Evolutionary conservation across 2,329 filamentous ascomycete species (phyloP).

Genomic region (Hypocreales sp.): DNA sequence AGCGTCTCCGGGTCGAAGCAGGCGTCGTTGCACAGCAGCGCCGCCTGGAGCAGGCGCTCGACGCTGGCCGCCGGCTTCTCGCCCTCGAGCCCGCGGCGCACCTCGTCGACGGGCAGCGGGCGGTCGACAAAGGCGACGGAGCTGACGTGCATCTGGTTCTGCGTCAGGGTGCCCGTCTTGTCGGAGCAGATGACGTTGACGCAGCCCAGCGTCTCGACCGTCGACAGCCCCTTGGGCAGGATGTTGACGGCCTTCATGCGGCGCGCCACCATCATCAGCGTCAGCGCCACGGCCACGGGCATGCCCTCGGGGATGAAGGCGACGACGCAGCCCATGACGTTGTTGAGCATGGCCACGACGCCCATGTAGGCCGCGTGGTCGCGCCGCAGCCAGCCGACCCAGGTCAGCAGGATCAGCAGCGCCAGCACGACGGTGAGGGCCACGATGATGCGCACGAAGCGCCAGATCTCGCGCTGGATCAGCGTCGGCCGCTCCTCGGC

Average conservation of each 20-base stretch:
- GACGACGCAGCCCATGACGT: constrained; percentile 27
- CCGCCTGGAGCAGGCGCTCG: constrained; percentile 12
- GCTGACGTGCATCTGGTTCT: constrained; percentile 28
- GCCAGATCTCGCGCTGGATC: constrained; percentile 25
- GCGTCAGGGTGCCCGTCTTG: constrained; percentile 24
- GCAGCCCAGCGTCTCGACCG: constrained; percentile 25
- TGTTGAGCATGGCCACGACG: constrained; percentile 26
- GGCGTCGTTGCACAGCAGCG: constrained; percentile 25
- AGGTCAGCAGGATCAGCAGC: constrained; percentile 26
- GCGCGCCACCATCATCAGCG: constrained; percentile 24
- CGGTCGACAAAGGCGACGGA: constrained; percentile 20
- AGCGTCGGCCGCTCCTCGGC: constrained; percentile 22
- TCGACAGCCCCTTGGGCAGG: constrained; percentile 24
- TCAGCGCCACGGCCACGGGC: constrained; percentile 22
- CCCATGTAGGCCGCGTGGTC: constrained; percentile 22
- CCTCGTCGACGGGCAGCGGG: constrained; percentile 11
- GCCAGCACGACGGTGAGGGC: constrained; percentile 21
- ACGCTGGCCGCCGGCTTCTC: constrained; percentile 5
- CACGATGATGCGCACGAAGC: constrained; percentile 27
- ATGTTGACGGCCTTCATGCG: constrained; percentile 26
- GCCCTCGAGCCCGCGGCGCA: constrained; percentile 7
- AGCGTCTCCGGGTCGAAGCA: constrained; percentile 22
- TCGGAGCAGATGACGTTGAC: constrained; percentile 28
- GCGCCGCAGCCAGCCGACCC: constrained; percentile 22
- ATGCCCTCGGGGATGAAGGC: constrained; percentile 24